Percentiles rank a stretch among this genome's conserved stretches.
Evolutionary conservation across 148 eudicot species (phyloP).

Genomic region (Persicaria tinctoria): DNA sequence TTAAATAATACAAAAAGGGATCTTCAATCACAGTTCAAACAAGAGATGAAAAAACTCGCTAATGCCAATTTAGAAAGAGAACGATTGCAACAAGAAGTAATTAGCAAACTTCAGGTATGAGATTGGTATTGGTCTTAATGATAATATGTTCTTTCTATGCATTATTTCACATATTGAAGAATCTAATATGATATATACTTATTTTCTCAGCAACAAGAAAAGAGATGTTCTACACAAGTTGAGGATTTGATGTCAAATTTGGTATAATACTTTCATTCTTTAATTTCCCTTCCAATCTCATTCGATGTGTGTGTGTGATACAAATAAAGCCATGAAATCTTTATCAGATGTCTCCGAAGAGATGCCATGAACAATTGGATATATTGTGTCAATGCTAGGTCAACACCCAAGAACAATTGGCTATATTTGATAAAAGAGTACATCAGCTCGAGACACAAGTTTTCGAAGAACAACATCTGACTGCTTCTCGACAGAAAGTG

Average conservation of each 20-base stretch:
- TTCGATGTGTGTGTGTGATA: background rate
- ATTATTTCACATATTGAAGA: background rate
- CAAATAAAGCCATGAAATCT: background rate
- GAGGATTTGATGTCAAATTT: slow-evolving; percentile 67
- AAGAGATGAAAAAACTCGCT: slow-evolving; percentile 63
- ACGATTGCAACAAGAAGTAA: slow-evolving; percentile 75
- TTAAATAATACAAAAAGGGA: slow-evolving; percentile 52
- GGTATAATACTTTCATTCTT: slow-evolving; percentile 34
- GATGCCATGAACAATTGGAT: background rate
- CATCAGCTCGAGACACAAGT: slow-evolving; percentile 76
- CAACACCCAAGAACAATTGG: slow-evolving; percentile 72
- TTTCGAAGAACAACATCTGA: slow-evolving; percentile 46
- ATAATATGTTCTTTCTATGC: slow-evolving; percentile 2
- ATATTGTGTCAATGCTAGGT: slow-evolving; percentile 37
- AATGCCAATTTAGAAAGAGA: slow-evolving; percentile 58
- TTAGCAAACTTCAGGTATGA: slow-evolving; percentile 76
- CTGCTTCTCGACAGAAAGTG: slow-evolving; percentile 44
- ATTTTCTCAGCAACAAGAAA: slow-evolving; percentile 62
- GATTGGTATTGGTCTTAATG: background rate
- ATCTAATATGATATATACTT: slow-evolving; percentile 3
- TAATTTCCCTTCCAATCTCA: background rate
- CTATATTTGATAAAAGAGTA: slow-evolving; percentile 61
- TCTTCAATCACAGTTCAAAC: slow-evolving; percentile 69
- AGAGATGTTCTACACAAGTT: slow-evolving; percentile 53
- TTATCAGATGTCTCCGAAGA: background rate